Percentiles rank a stretch among this genome's conserved stretches.
These are phyloP conservation scores for Avena atlantica DNA, from an alignment of 176 grass and related monocot species.

Conservation along the genomic window DNA sequence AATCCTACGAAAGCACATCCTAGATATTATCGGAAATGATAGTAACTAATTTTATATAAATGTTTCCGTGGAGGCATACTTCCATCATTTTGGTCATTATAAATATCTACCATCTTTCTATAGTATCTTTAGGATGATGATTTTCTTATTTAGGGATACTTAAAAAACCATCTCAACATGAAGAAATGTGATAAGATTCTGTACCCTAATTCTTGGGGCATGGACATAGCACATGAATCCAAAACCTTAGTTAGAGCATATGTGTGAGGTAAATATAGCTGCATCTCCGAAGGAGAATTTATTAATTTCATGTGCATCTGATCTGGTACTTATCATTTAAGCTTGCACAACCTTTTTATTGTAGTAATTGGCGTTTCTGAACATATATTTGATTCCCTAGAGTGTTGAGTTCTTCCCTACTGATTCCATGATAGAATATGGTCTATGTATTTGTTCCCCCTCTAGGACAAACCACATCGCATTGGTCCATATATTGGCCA, in stretches of 20 bases:
- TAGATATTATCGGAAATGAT: neutral
- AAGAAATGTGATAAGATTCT: constrained; percentile 36
- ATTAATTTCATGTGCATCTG: constrained; percentile 48
- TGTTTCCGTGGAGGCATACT: neutral
- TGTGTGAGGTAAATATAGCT: constrained; percentile 37
- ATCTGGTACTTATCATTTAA: constrained; percentile 29
- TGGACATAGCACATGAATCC: neutral
- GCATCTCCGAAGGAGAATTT: constrained; percentile 62
- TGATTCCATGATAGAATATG: constrained; percentile 64
- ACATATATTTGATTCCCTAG: constrained; percentile 39
- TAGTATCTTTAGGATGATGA: constrained; percentile 20
- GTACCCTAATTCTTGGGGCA: neutral
- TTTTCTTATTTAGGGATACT: constrained; percentile 38
- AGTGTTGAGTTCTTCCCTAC: constrained; percentile 62
- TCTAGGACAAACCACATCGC: constrained; percentile 39
- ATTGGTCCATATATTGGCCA: constrained; percentile 52
- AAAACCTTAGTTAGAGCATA: constrained; percentile 34
- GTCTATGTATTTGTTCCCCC: constrained; percentile 51
- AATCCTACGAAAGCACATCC: constrained; percentile 26
- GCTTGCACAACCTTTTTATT: neutral
- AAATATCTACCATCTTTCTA: neutral
- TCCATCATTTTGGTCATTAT: constrained; percentile 33
- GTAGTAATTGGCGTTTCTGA: constrained; percentile 27
- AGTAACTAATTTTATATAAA: neutral
- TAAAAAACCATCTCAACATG: constrained; percentile 14